Evolutionary conservation across 2,329 filamentous ascomycete species (phyloP), one percentile per base, ranked within the genome.

Genomic region (Proliferodiscus dingleyae): DNA sequence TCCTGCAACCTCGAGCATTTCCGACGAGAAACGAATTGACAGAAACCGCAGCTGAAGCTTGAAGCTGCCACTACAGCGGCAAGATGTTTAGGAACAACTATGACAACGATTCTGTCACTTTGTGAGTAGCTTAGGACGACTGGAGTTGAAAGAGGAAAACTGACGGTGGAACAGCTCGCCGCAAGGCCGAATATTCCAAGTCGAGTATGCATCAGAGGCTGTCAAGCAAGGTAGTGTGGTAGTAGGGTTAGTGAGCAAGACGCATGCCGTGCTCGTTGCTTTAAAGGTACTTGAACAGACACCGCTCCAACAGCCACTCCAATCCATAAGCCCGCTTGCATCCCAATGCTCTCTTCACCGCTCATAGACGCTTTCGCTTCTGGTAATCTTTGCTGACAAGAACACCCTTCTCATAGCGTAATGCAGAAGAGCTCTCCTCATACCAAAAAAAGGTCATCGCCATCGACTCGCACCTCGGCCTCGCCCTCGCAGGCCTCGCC

Each of bases 1-100:
- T 33, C 21, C 28, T 22, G 7, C 19, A 24, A 9, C 19, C 48
- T n/a, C n/a, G n/a, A n/a, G n/a, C n/a, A n/a, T n/a, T n/a, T n/a
- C n/a, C n/a, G n/a, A n/a, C n/a, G n/a, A n/a, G n/a, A n/a, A n/a
- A n/a, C 34, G 29, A 29, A 24, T 24, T 42, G 24, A 18, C 18
- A 32, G 15, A 22, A 33, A 37, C 21, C 24, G 19, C 10, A 39
- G 21, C 32, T 24, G 30, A 40, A 45, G 53, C 44, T 45, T 49
- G 37, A 45, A 53, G 52, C 52, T 54, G 46, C 47, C 36, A 8
- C 18, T 23, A n/a, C 45, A 16, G 48, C 40, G 60, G 56, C 78
- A 83, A 64, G 64, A 97, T 98, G 93, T 98, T 98, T 75, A 82
- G 93, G 73, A 98, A 98, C 79, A 97, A 97, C 73, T 98, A 98